A percentile compares a stretch with the other conserved stretches of the same genome.
Evolutionary conservation across 176 grass and related monocot species (phyloP).

Genomic region (Musa beccarii): DNA sequence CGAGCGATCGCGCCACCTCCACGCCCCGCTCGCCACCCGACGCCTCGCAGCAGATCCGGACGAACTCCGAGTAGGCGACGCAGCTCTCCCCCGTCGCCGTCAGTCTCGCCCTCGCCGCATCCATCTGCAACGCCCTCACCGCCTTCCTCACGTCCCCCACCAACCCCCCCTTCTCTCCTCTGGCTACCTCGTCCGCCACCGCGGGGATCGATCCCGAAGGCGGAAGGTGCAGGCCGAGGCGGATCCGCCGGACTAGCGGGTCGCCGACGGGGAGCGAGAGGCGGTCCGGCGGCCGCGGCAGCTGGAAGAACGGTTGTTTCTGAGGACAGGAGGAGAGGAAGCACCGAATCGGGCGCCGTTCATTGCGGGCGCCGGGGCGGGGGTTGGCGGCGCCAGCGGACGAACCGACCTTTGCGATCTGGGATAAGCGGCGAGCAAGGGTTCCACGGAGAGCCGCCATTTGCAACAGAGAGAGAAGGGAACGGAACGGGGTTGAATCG

Average conservation of each 20-base stretch:
- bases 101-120: slow-evolving; percentile 52
- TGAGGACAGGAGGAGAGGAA: slow-evolving; percentile 28
- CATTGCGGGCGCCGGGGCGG: slow-evolving; percentile 29
- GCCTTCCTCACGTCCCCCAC: slow-evolving; percentile 56
- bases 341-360: neutral
- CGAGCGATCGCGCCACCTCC: slow-evolving; percentile 63
- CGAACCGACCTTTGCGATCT: neutral
- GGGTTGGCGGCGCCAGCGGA: slow-evolving; percentile 12
- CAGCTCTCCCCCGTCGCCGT: slow-evolving; percentile 34
- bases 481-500: no score
- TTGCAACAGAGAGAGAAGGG: neutral
- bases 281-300: slow-evolving; percentile 40
- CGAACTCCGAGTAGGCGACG: slow-evolving; percentile 51
- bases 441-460: slow-evolving; percentile 66
- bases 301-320: slow-evolving; percentile 50
- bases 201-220: slow-evolving; percentile 18
- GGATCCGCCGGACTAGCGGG: slow-evolving; percentile 52
- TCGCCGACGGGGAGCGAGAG: slow-evolving; percentile 28
- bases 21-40: slow-evolving; percentile 30
- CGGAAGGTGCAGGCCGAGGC: slow-evolving; percentile 52
- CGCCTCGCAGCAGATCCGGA: slow-evolving; percentile 57
- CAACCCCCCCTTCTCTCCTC: slow-evolving; percentile 19
- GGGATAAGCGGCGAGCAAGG: slow-evolving; percentile 35
- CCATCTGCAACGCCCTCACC: slow-evolving; percentile 50
- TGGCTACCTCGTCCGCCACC: neutral